These are phyloP conservation scores for Tylopilus rubrobrunneus DNA, from an alignment of 768 basidiomycete species.

Conservation along the genomic window DNA sequence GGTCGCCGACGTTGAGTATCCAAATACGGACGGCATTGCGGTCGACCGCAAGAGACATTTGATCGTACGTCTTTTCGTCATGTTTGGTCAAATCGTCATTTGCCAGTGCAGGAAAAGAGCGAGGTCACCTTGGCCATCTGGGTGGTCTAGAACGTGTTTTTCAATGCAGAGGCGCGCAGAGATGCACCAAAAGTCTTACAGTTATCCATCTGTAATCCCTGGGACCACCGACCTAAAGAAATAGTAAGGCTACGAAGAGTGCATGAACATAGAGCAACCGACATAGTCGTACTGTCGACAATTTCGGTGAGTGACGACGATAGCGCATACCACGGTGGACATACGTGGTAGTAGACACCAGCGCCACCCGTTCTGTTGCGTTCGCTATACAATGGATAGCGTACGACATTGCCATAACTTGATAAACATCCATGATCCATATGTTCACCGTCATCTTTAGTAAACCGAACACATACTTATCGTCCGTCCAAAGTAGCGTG, in stretches of 20 bases:
- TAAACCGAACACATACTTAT: neutral
- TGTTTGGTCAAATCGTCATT: neutral
- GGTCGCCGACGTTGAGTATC: neutral
- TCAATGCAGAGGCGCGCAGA: neutral
- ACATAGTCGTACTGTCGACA: neutral
- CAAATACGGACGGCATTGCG: neutral
- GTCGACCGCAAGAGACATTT: constrained; percentile 28
- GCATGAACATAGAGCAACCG: neutral
- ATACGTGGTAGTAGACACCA: constrained; percentile 2
- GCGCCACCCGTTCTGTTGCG: neutral
- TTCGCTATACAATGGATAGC: neutral
- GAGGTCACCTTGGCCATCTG: neutral
- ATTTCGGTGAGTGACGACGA: neutral
- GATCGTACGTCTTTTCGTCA: neutral
- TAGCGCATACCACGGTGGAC: neutral
- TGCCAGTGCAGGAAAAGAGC: neutral
- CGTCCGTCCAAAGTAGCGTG: neutral
- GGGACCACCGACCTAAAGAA: neutral
- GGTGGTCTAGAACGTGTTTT: neutral
- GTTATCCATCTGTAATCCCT: neutral
- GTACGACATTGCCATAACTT: neutral
- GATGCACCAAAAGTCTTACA: neutral
- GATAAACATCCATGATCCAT: neutral
- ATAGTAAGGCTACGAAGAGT: neutral
- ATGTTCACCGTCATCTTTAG: neutral